Evolutionary conservation across 345 rosid species (phyloP).

Genomic region (Draba incana): DNA sequence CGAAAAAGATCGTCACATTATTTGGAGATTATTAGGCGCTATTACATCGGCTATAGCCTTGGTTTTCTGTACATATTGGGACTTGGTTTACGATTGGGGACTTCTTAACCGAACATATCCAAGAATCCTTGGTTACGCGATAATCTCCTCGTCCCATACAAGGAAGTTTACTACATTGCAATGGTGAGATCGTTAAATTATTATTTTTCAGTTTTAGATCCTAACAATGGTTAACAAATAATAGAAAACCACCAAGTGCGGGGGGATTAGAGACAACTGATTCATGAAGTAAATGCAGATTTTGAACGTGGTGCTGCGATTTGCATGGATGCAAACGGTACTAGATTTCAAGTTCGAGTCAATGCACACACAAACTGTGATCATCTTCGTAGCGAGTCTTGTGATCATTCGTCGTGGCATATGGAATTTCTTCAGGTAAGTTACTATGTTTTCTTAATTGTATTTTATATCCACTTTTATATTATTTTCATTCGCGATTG

Average conservation of each 20-base stretch:
- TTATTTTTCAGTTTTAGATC: too few relatives aligned
- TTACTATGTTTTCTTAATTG: not conserved
- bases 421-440: slow-evolving; percentile 84
- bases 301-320: slow-evolving; percentile 62
- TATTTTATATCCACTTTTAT: not conserved
- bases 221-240: too few relatives aligned
- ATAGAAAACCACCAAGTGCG: too few relatives aligned
- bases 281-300: slow-evolving; percentile 46
- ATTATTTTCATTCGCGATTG: not conserved
- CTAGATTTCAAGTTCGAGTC: slow-evolving; percentile 49
- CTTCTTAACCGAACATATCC: slow-evolving; percentile 57
- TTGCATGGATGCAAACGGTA: slow-evolving; percentile 73
- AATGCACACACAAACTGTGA: slow-evolving; percentile 51
- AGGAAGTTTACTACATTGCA: slow-evolving; percentile 60
- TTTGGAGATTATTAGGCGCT: slow-evolving; percentile 52
- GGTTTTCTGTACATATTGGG: slow-evolving; percentile 61
- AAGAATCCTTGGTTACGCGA: slow-evolving; percentile 76
- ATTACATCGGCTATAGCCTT: slow-evolving; percentile 54
- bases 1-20: slow-evolving; percentile 26
- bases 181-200: slow-evolving; percentile 50
- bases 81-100: slow-evolving; percentile 79
- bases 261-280: too few relatives aligned
- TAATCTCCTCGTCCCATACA: slow-evolving; percentile 56
- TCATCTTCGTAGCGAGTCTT: slow-evolving; percentile 58
- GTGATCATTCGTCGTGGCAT: slow-evolving; percentile 82